phyloP scores from a whole-genome alignment of 2,329 filamentous ascomycete species.

The Byssothecium circinans region DNA sequence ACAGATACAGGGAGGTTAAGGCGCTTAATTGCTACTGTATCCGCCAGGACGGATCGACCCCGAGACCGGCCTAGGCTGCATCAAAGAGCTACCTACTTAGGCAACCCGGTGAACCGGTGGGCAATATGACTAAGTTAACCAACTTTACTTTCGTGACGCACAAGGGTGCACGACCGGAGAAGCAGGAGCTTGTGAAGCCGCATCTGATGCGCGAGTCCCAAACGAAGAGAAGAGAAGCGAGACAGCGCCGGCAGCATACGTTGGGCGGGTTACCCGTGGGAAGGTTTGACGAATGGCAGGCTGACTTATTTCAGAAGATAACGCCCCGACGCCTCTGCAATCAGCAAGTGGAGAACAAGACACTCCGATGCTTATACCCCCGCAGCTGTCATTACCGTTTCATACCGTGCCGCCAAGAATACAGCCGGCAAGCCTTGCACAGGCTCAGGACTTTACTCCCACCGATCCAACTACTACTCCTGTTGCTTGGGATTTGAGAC shows the following conservation, averaged over 20 bases:
- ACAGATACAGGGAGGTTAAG: background rate
- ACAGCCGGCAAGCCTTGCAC: background rate
- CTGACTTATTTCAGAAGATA: background rate
- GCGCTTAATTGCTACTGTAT: background rate
- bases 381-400: background rate
- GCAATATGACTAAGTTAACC: too few species aligned
- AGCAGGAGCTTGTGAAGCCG: conserved; percentile 19
- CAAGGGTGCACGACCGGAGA: conserved; percentile 20
- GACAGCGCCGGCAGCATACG: conserved; percentile 5
- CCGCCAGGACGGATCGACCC: background rate
- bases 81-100: background rate
- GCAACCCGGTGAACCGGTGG: background rate
- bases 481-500: background rate
- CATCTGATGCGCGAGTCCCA: conserved; percentile 24
- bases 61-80: background rate
- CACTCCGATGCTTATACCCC: background rate
- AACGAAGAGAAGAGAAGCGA: conserved; percentile 19
- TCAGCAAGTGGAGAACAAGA: background rate
- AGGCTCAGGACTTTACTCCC: background rate
- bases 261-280: background rate
- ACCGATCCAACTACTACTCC: background rate
- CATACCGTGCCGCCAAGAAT: background rate
- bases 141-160: conserved; percentile 25
- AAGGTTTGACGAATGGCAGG: background rate
- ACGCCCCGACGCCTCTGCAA: background rate